Percentiles rank a stretch among this genome's conserved stretches.
Conservation (phyloP, 495 filamentous ascomycete genomes). For the Penicillium atrosanguineum region DNA sequence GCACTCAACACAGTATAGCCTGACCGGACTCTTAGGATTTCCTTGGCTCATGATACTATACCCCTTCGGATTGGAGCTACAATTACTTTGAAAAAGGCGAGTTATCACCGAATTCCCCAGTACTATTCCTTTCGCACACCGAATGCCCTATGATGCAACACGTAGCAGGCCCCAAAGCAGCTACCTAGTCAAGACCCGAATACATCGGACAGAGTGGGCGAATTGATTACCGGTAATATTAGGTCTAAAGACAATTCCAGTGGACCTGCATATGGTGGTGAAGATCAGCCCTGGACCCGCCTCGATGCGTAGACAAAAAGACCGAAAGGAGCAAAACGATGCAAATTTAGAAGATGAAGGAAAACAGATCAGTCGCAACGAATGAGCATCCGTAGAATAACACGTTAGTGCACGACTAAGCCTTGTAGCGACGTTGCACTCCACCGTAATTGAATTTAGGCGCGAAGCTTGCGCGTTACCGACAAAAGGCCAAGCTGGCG, state of each 20-base stretch:
- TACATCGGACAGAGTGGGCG: no score
- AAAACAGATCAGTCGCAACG: not conserved
- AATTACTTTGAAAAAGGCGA: not conserved
- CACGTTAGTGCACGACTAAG: not conserved
- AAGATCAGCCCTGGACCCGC: not conserved
- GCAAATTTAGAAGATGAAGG: not conserved
- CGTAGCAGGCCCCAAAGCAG: not conserved
- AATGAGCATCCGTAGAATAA: slow-evolving; percentile 3
- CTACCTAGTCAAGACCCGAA: not conserved
- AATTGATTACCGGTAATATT: not conserved
- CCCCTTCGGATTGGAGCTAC: not conserved
- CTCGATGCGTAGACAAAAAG: not conserved
- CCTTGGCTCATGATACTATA: not conserved
- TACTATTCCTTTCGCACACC: not conserved
- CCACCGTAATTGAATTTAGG: slow-evolving; percentile 15
- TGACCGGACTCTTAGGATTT: not conserved
- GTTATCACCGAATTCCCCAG: not conserved
- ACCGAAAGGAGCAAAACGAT: not conserved
- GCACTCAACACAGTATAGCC: not conserved
- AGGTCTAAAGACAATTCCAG: not conserved
- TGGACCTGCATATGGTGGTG: not conserved
- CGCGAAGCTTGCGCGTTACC: slow-evolving; percentile 24
- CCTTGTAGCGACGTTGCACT: not conserved
- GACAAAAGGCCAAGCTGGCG: slow-evolving; percentile 46
- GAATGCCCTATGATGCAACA: not conserved